Evolutionary conservation across 225 moss, liverwort and hornwort species (phyloP).

Genomic region (Asterella californica): DNA sequence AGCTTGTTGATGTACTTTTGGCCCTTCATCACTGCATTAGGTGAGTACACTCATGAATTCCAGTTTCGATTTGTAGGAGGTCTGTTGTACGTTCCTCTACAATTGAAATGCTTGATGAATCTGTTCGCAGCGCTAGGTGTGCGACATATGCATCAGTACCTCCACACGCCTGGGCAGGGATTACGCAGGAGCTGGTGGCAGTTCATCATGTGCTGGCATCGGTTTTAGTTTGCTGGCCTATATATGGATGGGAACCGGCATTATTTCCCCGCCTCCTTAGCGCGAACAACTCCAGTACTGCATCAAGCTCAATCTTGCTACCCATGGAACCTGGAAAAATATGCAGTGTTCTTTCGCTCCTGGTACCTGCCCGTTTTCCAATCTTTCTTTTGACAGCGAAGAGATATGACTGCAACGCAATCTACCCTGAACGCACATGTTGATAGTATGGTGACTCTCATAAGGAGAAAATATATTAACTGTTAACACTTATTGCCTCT

Average conservation of each 20-base stretch:
- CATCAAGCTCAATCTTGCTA: conserved; percentile 49
- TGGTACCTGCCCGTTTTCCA: conserved; percentile 45
- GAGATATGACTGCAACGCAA: not conserved
- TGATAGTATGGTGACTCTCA: not conserved
- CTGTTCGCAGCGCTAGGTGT: conserved; percentile 59
- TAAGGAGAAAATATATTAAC: not conserved
- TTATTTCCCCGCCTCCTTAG: conserved; percentile 78
- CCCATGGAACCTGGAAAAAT: conserved; percentile 82
- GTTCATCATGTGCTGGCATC: conserved; percentile 87
- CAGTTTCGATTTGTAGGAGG: not conserved
- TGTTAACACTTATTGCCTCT: not conserved
- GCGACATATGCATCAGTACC: conserved; percentile 77
- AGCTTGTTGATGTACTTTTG: conserved; percentile 69
- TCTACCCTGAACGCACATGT: not conserved
- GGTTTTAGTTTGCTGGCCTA: conserved; percentile 85
- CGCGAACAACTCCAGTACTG: conserved; percentile 23
- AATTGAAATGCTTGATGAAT: not conserved
- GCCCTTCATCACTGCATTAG: conserved; percentile 70
- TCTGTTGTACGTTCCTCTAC: not conserved
- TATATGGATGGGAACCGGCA: conserved; percentile 78
- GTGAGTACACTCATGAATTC: conserved; percentile 28
- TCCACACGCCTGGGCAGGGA: conserved; percentile 80
- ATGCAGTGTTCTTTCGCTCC: conserved; percentile 76
- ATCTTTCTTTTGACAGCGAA: not conserved
- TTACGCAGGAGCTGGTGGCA: conserved; percentile 70